These are phyloP conservation scores for Cardiospermum halicacabum DNA, from an alignment of 345 rosid genomes.

Conservation along the genomic window DNA sequence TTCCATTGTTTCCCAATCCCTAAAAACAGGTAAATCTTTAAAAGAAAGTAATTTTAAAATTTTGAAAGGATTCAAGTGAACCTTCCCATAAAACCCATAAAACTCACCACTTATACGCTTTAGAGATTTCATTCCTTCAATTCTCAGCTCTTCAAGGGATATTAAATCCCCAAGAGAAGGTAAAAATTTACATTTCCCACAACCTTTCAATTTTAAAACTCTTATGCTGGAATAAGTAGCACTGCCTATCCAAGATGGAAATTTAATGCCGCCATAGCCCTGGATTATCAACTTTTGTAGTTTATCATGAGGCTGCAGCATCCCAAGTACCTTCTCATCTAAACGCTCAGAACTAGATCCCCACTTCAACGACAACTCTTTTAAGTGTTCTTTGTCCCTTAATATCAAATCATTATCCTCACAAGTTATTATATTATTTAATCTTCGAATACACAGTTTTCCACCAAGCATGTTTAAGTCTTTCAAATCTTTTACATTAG, in stretches of 20 bases:
- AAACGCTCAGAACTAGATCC: neutral
- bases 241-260: slow-evolving; percentile 1
- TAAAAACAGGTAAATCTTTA: neutral
- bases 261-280: neutral
- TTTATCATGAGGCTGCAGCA: neutral
- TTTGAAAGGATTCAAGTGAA: neutral
- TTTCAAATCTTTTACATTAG: neutral
- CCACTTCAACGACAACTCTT: neutral
- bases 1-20: neutral
- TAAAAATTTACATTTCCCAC: neutral
- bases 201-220: neutral
- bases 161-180: neutral
- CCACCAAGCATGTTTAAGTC: neutral
- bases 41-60: neutral
- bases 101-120: neutral
- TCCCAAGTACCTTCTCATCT: neutral
- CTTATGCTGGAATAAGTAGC: neutral
- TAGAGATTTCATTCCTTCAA: neutral
- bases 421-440: neutral
- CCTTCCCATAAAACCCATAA: no score
- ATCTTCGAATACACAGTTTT: neutral
- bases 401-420: neutral
- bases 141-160: slow-evolving; percentile 1
- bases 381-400: neutral
- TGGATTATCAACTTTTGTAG: neutral